Percentiles rank a stretch among this genome's conserved stretches.
phyloP scores from a whole-genome alignment of 164 flowering plant genomes.

The Stephania japonica region DNA sequence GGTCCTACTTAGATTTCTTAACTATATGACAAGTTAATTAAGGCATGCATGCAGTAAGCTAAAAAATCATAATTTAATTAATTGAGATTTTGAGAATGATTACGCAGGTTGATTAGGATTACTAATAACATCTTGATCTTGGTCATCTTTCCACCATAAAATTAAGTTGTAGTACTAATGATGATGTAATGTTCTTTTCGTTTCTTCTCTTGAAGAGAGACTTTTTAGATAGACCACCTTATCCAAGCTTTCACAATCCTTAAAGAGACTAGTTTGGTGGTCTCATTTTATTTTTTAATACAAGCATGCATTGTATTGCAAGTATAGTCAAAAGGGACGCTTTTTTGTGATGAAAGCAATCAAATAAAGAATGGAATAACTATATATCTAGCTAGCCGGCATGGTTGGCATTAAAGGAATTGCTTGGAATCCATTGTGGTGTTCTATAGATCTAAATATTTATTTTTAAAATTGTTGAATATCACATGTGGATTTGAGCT shows the following conservation, averaged over 20 bases:
- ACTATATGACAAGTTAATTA: too few species aligned
- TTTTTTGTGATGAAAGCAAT: conserved; percentile 1
- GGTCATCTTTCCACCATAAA: background rate
- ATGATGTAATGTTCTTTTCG: background rate
- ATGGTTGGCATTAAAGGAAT: background rate
- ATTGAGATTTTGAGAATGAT: background rate
- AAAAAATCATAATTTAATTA: too few species aligned
- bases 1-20: background rate
- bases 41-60: background rate
- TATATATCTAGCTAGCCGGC: background rate
- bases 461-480: background rate
- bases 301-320: background rate
- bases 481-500: background rate
- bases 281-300: background rate
- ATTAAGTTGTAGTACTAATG: background rate
- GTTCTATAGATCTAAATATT: background rate
- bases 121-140: background rate
- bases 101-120: background rate
- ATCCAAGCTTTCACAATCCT: conserved; percentile 1
- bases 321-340: background rate
- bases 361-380: background rate
- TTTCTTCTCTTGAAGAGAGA: background rate
- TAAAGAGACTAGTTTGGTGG: background rate
- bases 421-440: background rate
- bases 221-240: background rate